Conservation (phyloP, 1,284 basidiomycete species). For the Leccinum fuscescens region DNA sequence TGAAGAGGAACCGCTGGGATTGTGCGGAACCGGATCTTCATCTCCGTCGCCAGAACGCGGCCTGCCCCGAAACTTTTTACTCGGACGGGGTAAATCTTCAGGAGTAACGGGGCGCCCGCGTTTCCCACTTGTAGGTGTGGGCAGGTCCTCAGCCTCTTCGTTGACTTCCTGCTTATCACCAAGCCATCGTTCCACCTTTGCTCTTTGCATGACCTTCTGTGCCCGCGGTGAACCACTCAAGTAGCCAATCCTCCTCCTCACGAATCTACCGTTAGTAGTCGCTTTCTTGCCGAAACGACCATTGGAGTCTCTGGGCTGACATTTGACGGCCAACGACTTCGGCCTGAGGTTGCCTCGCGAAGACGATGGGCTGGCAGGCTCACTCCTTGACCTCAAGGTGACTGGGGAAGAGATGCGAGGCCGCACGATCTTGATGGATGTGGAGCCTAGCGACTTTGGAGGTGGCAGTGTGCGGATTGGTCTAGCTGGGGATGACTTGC, state of each 20-base stretch:
- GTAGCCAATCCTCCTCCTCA: conserved; percentile 38
- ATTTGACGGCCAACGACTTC: conserved; percentile 47
- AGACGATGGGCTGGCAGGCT: conserved; percentile 28
- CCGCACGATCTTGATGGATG: conserved; percentile 15
- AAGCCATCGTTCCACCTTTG: conserved; percentile 38
- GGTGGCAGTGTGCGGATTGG: conserved; percentile 12
- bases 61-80: conserved; percentile 27
- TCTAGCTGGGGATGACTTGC: conserved; percentile 30
- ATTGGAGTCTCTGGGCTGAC: conserved; percentile 49
- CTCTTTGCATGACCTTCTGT: conserved; percentile 41
- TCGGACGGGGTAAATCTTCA: conserved; percentile 28
- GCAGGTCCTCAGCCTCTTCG: conserved; percentile 19
- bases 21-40: conserved; percentile 31
- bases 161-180: conserved; percentile 30
- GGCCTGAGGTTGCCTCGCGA: conserved; percentile 34
- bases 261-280: conserved; percentile 49
- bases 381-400: conserved; percentile 25
- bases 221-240: conserved; percentile 35
- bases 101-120: conserved; percentile 20
- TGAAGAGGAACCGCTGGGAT: conserved; percentile 25
- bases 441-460: conserved; percentile 12
- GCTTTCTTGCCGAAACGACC: conserved; percentile 52
- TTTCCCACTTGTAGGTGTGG: conserved; percentile 22
- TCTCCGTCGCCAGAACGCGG: conserved; percentile 25
- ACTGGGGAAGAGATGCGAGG: conserved; percentile 20